These are phyloP conservation scores for Puccinia novopanici DNA, from an alignment of 1,284 basidiomycete species.

Conservation along the genomic window DNA sequence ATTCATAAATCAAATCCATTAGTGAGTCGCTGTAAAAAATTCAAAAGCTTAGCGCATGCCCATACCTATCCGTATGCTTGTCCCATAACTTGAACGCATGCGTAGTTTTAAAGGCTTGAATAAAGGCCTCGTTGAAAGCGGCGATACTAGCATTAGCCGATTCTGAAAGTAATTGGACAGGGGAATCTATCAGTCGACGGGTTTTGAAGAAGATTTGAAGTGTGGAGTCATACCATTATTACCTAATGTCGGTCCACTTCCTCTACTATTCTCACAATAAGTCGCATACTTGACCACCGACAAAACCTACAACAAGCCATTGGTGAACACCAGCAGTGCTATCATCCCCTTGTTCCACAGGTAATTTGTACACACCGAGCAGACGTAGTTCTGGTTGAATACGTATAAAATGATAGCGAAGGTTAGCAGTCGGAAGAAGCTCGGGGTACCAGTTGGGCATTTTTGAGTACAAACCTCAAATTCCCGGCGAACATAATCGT, in stretches of 20 bases:
- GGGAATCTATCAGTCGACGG: not conserved
- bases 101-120: constrained; percentile 78
- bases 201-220: not conserved
- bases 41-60: not conserved
- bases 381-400: constrained; percentile 70
- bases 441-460: constrained; percentile 44
- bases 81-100: constrained; percentile 85
- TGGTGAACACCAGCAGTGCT: not conserved
- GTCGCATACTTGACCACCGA: constrained; percentile 83
- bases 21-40: not conserved
- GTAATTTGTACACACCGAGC: constrained; percentile 61
- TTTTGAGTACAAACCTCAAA: constrained; percentile 68
- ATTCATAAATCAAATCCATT: not conserved
- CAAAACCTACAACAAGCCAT: constrained; percentile 60
- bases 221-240: constrained; percentile 54
- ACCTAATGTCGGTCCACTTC: constrained; percentile 63
- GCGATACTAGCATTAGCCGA: constrained; percentile 57
- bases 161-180: constrained; percentile 12
- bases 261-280: constrained; percentile 65
- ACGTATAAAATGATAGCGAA: constrained; percentile 21
- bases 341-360: not conserved
- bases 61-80: constrained; percentile 69
- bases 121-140: constrained; percentile 81
- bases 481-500: constrained; percentile 68
- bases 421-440: constrained; percentile 17